Evolutionary conservation across 1,284 basidiomycete genomes (phyloP), one percentile per base, ranked within the genome.

Genomic region (Ustanciosporium gigantosporum): DNA sequence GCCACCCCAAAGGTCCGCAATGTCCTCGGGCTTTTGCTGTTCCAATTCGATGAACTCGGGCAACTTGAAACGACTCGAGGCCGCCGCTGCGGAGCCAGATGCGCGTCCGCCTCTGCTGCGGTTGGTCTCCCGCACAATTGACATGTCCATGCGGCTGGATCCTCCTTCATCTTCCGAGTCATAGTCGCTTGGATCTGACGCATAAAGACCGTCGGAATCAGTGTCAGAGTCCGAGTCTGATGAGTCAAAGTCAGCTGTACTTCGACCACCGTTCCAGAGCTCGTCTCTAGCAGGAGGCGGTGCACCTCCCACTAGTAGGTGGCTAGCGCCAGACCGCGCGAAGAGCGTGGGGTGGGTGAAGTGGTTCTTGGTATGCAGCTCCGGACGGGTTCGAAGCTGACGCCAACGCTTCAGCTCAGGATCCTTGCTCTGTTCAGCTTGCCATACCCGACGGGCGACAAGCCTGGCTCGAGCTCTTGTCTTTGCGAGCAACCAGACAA

Each of bases 321-420:
- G 46, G 8, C 46, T 57, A 6, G 62, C 62, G 16, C 59, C 59
- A 0, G 61, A 66, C 11, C 66, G 44, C 9, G 66, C 66, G 44
- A 62, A 68, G 41, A 68, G 53, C 11, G 65, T 60, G 3, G 66
- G 66, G 23, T 68, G 66, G 0, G 49, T 62, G 23, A 68, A 68
- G 38, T 68, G 65, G 36, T 68, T 62, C 32, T 57, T 68, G 29
- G 60, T 55, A 29, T 57, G 41, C 23, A 55, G 46, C 40, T 56
- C 51, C 19, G 58, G 48, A 3, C 48, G 55, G 3, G 60, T 60
- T 11, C 50, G 51, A 17, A 67, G 36, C 1, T 49, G 45, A 17
- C 49, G 41, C 60, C 53, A 64, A 23, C 7, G 40, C 31, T 48
- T 39, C 7, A 53, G 46, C 29, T 43, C 44, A 20, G 46, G 36